phyloP scores from a whole-genome alignment of 257 asterid genomes.

The Thymus mandschuricus region DNA sequence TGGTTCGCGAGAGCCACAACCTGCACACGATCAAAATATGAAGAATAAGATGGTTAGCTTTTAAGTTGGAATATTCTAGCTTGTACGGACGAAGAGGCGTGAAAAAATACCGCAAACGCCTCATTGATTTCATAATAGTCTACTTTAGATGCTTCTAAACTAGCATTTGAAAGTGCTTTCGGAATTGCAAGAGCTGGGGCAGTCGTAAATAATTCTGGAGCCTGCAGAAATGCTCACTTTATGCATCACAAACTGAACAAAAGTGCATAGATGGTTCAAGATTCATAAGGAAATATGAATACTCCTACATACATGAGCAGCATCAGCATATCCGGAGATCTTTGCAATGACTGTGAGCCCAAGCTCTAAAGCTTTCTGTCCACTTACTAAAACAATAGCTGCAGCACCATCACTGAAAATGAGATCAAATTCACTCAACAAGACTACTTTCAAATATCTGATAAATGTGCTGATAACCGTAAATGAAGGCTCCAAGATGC shows the following conservation, averaged over 20 bases:
- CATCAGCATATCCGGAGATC: constrained; percentile 94
- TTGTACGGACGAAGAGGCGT: constrained; percentile 21
- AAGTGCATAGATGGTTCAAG: neutral
- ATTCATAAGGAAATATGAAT: constrained; percentile 13
- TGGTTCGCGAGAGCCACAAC: constrained; percentile 98
- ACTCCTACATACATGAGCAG: constrained; percentile 73
- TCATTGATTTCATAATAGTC: constrained; percentile 95
- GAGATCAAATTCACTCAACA: constrained; percentile 32
- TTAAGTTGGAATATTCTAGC: constrained; percentile 8
- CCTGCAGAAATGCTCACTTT: constrained; percentile 48
- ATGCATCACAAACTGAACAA: constrained; percentile 20
- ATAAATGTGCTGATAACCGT: too few relatives aligned
- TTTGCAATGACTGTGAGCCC: constrained; percentile 87
- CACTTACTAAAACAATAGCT: constrained; percentile 94
- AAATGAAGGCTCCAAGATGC: constrained; percentile 5
- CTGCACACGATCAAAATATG: constrained; percentile 44
- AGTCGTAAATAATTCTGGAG: constrained; percentile 93
- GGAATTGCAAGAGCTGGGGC: constrained; percentile 97
- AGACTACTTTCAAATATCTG: neutral
- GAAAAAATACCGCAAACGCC: constrained; percentile 80
- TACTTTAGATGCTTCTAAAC: constrained; percentile 78
- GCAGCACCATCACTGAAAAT: constrained; percentile 96
- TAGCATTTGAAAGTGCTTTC: constrained; percentile 85
- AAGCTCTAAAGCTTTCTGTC: constrained; percentile 79
- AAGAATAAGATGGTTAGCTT: constrained; percentile 13